Conservation (phyloP, 192 early-diverging fungal species). For the Fimicolochytrium jonesii region DNA sequence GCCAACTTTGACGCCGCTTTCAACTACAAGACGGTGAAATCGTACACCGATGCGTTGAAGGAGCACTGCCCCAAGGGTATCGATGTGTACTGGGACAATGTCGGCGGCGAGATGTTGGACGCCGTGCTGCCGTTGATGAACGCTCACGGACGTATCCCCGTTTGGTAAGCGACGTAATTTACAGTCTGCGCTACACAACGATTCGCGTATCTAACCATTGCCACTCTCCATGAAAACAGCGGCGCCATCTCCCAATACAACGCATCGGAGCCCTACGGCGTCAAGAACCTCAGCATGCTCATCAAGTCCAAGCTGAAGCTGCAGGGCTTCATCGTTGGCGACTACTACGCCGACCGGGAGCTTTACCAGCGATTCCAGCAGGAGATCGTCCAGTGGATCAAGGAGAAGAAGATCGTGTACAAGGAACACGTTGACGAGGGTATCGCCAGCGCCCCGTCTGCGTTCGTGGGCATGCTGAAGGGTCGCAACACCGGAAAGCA, state of each 20-base stretch:
- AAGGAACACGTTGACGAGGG: slow-evolving; percentile 55
- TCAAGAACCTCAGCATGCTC: slow-evolving; percentile 56
- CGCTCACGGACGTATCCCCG: slow-evolving; percentile 60
- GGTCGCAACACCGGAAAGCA: slow-evolving; percentile 46
- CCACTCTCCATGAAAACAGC: slow-evolving; percentile 17
- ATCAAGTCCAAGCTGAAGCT: slow-evolving; percentile 55
- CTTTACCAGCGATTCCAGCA: slow-evolving; percentile 43
- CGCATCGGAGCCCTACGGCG: slow-evolving; percentile 39
- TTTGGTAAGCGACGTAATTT: slow-evolving; percentile 47
- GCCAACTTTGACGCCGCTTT: slow-evolving; percentile 79
- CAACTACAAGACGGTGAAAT: slow-evolving; percentile 85
- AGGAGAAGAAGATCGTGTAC: slow-evolving; percentile 61
- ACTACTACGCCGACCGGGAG: slow-evolving; percentile 44
- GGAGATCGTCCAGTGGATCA: slow-evolving; percentile 53
- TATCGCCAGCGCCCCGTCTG: slow-evolving; percentile 58
- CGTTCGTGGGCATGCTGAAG: slow-evolving; percentile 42
- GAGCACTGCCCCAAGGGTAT: slow-evolving; percentile 71
- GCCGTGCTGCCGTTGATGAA: slow-evolving; percentile 64
- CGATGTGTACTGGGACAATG: slow-evolving; percentile 52
- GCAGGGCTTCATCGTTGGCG: slow-evolving; percentile 62
- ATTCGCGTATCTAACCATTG: too few species aligned
- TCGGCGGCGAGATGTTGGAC: slow-evolving; percentile 77
- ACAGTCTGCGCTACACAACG: too few species aligned
- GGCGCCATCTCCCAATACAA: slow-evolving; percentile 75
- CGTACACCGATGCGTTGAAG: slow-evolving; percentile 44